phyloP scores from a whole-genome alignment of 225 moss, liverwort and hornwort genomes.

The Straminergon stramineum region DNA sequence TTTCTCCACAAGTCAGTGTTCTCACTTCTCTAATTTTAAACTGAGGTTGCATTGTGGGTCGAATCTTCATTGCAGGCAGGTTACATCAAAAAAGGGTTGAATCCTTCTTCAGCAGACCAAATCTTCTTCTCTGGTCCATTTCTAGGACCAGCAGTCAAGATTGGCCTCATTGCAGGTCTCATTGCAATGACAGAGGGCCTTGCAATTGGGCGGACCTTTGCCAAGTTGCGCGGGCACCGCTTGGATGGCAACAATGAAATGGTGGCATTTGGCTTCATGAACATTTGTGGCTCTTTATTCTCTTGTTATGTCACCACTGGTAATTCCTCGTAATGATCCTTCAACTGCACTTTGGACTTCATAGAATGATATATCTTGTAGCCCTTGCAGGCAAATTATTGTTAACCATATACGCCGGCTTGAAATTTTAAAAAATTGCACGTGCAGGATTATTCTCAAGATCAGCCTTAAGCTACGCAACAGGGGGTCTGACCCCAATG shows the following conservation, averaged over 20 bases:
- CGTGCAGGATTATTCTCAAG: constrained; percentile 65
- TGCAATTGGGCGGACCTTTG: constrained; percentile 68
- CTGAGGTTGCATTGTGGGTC: background rate
- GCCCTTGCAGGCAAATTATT: no score
- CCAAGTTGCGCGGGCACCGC: constrained; percentile 50
- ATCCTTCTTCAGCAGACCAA: constrained; percentile 29
- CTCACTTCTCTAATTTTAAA: background rate
- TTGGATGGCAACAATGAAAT: constrained; percentile 79
- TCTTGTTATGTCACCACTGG: constrained; percentile 68
- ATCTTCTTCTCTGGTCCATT: constrained; percentile 25
- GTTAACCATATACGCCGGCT: no score
- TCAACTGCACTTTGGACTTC: background rate
- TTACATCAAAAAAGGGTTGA: constrained; percentile 41
- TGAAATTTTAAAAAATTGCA: no score
- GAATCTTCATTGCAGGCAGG: background rate
- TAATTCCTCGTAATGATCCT: background rate
- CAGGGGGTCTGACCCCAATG: constrained; percentile 43
- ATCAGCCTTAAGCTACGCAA: constrained; percentile 54
- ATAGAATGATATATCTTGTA: background rate
- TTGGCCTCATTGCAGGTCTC: constrained; percentile 57
- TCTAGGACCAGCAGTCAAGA: constrained; percentile 27
- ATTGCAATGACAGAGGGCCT: constrained; percentile 69
- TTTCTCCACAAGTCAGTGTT: background rate
- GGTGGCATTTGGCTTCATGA: constrained; percentile 65
- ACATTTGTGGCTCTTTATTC: constrained; percentile 32